A percentile compares a stretch with the other conserved stretches of the same genome.
These are phyloP conservation scores for Talaromyces rugulosus DNA, from an alignment of 2,329 filamentous ascomycete genomes.

Conservation along the genomic window DNA sequence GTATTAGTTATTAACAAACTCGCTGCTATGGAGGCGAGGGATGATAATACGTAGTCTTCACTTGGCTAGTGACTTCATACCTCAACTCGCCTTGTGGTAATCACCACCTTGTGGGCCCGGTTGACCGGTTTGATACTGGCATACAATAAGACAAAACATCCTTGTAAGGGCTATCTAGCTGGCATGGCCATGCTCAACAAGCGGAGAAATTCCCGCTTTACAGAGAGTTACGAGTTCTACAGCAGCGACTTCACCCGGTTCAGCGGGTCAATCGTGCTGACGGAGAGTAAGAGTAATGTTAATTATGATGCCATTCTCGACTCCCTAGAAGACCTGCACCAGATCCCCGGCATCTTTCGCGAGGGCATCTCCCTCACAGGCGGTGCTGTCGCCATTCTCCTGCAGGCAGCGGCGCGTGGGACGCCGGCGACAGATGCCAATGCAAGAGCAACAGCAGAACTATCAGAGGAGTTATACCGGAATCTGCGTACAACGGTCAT, in stretches of 20 bases:
- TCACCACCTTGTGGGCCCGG: not conserved
- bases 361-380: conserved; percentile 34
- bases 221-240: conserved; percentile 12
- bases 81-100: not conserved
- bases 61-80: not conserved
- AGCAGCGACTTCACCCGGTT: conserved; percentile 11
- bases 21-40: not conserved
- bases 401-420: conserved; percentile 31
- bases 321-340: conserved; percentile 28
- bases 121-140: not conserved
- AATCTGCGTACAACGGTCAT: conserved; percentile 27
- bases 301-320: conserved; percentile 19
- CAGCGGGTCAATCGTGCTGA: conserved; percentile 6
- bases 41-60: not conserved
- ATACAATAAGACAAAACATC: not conserved
- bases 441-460: conserved; percentile 1
- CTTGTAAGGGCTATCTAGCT: not conserved
- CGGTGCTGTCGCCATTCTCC: conserved; percentile 29
- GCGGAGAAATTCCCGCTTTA: conserved; percentile 11
- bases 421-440: conserved; percentile 14
- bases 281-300: not conserved
- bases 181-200: not conserved
- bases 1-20: not conserved
- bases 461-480: conserved; percentile 26
- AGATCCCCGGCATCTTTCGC: conserved; percentile 31